phyloP scores from a whole-genome alignment of 83 land plant species.

The Picea engelmannii region DNA sequence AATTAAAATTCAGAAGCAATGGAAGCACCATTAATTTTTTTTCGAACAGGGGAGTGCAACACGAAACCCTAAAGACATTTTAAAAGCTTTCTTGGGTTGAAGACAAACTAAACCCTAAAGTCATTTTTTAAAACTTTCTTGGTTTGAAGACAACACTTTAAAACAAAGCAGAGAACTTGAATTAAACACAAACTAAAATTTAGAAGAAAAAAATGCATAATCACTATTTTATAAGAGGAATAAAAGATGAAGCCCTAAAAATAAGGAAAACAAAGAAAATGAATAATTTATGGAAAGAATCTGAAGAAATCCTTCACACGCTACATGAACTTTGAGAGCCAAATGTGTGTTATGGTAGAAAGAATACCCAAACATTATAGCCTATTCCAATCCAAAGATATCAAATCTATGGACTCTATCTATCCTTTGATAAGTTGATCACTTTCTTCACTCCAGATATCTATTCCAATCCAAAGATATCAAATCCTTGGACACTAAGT shows the following conservation, averaged over 20 bases:
- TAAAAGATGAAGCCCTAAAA: not conserved
- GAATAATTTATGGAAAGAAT: not conserved
- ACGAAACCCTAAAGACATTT: conserved; percentile 20
- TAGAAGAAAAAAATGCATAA: not conserved
- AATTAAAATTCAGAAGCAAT: not conserved
- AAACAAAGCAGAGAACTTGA: conserved; percentile 3
- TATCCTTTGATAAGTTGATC: too few relatives aligned
- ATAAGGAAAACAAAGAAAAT: not conserved
- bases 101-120: not conserved
- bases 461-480: too few relatives aligned
- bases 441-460: too few relatives aligned
- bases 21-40: not conserved
- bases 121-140: too few relatives aligned
- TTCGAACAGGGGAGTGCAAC: not conserved
- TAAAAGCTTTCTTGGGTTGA: conserved; percentile 38
- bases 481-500: too few relatives aligned
- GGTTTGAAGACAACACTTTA: conserved; percentile 19
- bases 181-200: not conserved
- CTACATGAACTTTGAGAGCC: too few relatives aligned
- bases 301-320: too few relatives aligned
- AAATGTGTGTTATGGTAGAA: too few relatives aligned
- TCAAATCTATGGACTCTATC: too few relatives aligned
- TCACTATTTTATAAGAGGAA: not conserved
- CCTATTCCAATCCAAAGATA: too few relatives aligned
- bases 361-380: too few relatives aligned